Conservation (phyloP, 129 eudicot species). For the Flaveria ramosissima region DNA sequence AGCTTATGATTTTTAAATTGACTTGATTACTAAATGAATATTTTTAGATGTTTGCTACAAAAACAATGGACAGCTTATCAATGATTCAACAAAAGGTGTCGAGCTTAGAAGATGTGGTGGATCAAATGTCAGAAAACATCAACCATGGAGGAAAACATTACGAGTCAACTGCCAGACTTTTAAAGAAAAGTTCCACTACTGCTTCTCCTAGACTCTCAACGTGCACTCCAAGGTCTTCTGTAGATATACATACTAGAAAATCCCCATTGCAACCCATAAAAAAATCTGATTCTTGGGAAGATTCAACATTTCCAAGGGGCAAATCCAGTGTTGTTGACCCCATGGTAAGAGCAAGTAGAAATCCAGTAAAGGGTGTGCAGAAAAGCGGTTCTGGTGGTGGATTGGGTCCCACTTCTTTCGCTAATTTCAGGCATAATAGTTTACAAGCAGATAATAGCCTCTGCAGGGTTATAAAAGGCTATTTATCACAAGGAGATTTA, state of each 20-base stretch:
- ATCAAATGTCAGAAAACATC: slow-evolving; percentile 58
- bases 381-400: slow-evolving; percentile 27
- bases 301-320: slow-evolving; percentile 39
- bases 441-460: slow-evolving; percentile 45
- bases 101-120: slow-evolving; percentile 67
- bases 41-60: slow-evolving; percentile 66
- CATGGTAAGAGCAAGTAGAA: slow-evolving; percentile 40
- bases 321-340: slow-evolving; percentile 44
- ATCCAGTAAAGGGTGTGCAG: slow-evolving; percentile 38
- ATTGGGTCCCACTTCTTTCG: slow-evolving; percentile 27
- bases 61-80: slow-evolving; percentile 69
- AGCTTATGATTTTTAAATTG: slow-evolving; percentile 1
- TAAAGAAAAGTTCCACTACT: slow-evolving; percentile 51
- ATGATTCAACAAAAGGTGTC: slow-evolving; percentile 72
- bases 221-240: slow-evolving; percentile 71
- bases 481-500: slow-evolving; percentile 65
- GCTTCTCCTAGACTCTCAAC: slow-evolving; percentile 81
- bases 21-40: neutral
- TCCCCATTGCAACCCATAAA: slow-evolving; percentile 45
- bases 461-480: slow-evolving; percentile 56
- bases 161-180: slow-evolving; percentile 46
- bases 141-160: slow-evolving; percentile 50
- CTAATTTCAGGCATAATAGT: slow-evolving; percentile 36
- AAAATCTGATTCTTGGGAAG: slow-evolving; percentile 57
- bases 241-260: slow-evolving; percentile 50